Conservation (phyloP, 768 basidiomycete species). For the Boletus fagicola region DNA sequence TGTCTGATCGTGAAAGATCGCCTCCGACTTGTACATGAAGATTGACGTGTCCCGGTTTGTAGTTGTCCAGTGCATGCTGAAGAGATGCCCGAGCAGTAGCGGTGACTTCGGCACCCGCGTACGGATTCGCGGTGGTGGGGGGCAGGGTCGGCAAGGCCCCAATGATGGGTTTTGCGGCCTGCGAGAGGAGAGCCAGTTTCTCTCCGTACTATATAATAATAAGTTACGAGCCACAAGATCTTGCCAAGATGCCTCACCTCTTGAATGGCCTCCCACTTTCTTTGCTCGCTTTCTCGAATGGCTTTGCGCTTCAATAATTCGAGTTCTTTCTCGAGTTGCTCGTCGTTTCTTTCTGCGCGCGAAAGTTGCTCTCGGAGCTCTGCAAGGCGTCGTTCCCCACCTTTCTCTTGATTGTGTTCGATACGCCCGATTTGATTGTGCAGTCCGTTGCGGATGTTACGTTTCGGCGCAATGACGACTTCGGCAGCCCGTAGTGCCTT, state of each 20-base stretch:
- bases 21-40: conserved; percentile 45
- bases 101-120: conserved; percentile 60
- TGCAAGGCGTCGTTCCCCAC: conserved; percentile 61
- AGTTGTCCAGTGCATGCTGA: conserved; percentile 76
- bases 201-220: conserved; percentile 62
- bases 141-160: conserved; percentile 66
- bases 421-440: conserved; percentile 60
- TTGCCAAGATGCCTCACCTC: conserved; percentile 49
- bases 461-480: conserved; percentile 53
- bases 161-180: conserved; percentile 65
- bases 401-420: conserved; percentile 65
- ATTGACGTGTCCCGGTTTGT: conserved; percentile 63
- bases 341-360: conserved; percentile 63
- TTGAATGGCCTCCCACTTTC: conserved; percentile 78
- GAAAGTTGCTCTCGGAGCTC: conserved; percentile 71
- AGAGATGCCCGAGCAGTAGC: conserved; percentile 70
- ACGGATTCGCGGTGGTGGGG: conserved; percentile 53
- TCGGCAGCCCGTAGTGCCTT: conserved; percentile 77
- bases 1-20: conserved; percentile 68
- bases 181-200: conserved; percentile 70
- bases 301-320: conserved; percentile 75
- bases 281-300: conserved; percentile 66
- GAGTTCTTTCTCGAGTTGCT: conserved; percentile 64
- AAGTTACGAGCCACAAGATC: background rate
- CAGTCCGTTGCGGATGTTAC: conserved; percentile 56